A percentile compares a stretch with the other conserved stretches of the same genome.
Evolutionary conservation across 345 rosid species (phyloP).

Genomic region (Eucalyptus cloeziana): DNA sequence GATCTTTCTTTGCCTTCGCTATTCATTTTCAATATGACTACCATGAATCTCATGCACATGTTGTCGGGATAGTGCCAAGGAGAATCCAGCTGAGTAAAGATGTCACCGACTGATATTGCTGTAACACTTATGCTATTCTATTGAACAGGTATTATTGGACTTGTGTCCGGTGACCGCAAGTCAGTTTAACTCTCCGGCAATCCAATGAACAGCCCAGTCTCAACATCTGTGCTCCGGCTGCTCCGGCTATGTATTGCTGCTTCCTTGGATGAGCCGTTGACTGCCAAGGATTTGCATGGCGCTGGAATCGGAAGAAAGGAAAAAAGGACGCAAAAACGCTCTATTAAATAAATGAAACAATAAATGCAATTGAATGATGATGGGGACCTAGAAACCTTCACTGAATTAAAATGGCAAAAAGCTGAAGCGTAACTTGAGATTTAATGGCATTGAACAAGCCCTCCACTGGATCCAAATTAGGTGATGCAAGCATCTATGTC

Average conservation of each 20-base stretch:
- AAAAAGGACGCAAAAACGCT: not conserved
- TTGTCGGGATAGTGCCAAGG: not conserved
- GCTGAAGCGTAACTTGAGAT: not conserved
- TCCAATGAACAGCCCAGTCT: not conserved
- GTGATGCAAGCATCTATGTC: not conserved
- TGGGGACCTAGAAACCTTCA: not conserved
- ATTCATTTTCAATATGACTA: not conserved
- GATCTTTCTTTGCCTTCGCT: not conserved
- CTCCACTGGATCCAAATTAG: not conserved
- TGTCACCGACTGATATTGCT: not conserved
- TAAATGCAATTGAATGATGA: not conserved
- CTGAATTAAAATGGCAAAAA: not conserved
- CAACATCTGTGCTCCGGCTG: not conserved
- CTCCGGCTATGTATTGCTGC: not conserved
- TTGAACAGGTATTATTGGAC: not conserved
- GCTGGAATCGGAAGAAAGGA: not conserved
- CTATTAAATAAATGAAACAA: not conserved
- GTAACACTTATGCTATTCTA: not conserved
- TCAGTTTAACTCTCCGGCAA: not conserved
- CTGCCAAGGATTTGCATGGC: not conserved
- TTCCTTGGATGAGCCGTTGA: not conserved
- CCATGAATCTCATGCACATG: not conserved
- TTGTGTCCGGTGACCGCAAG: not conserved
- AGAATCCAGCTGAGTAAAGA: not conserved
- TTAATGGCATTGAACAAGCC: not conserved